phyloP scores from a whole-genome alignment of 2,329 filamentous ascomycete species.

The Thelonectria rubi region DNA sequence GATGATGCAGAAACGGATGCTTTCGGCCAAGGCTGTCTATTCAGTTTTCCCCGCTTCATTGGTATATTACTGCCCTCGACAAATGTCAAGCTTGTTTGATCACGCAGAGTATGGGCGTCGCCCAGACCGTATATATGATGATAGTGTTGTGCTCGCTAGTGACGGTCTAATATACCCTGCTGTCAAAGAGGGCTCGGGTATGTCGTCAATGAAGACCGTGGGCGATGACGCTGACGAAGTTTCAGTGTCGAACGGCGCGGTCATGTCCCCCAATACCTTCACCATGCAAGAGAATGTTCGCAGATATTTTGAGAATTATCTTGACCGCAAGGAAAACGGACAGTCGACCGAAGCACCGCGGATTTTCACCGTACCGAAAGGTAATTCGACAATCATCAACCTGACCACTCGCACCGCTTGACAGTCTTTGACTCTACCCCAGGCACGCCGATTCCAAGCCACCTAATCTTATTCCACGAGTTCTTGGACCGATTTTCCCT shows the following conservation, averaged over 20 bases:
- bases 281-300: conserved; percentile 31
- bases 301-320: conserved; percentile 25
- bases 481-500: conserved; percentile 29
- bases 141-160: conserved; percentile 18
- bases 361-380: conserved; percentile 29
- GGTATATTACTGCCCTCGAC: conserved; percentile 24
- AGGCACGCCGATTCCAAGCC: conserved; percentile 24
- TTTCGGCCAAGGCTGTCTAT: conserved; percentile 32
- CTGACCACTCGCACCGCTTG: too few relatives aligned
- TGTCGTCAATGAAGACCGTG: neutral
- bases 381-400: conserved; percentile 6
- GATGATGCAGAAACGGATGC: neutral
- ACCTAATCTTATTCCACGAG: conserved; percentile 31
- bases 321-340: conserved; percentile 27
- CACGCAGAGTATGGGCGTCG: conserved; percentile 8
- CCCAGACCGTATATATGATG: conserved; percentile 14
- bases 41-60: conserved; percentile 29
- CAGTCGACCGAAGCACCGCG: conserved; percentile 17
- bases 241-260: conserved; percentile 30
- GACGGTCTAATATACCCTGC: conserved; percentile 31
- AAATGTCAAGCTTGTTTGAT: conserved; percentile 22
- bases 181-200: conserved; percentile 9
- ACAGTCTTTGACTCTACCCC: neutral
- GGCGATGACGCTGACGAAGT: neutral
- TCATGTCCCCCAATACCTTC: conserved; percentile 38